These are phyloP conservation scores for Neurospora sp. DNA, from an alignment of 495 filamentous ascomycete genomes.

Conservation along the genomic window DNA sequence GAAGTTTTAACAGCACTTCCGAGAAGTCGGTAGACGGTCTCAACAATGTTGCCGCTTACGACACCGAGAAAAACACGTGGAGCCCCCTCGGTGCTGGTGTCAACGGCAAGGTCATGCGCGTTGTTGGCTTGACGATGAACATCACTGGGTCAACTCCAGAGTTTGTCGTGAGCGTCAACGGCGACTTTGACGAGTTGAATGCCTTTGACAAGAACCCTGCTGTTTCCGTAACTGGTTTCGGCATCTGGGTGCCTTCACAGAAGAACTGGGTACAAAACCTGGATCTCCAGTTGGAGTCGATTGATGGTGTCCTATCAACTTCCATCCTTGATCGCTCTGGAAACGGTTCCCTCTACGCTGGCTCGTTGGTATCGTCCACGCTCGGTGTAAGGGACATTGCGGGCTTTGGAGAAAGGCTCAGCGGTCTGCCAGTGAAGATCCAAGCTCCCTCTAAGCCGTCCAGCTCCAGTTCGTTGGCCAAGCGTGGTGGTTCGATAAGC, in stretches of 20 bases:
- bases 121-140: constrained; percentile 75
- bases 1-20: constrained; percentile 69
- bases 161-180: constrained; percentile 67
- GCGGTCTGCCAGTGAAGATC: constrained; percentile 53
- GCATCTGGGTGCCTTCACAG: constrained; percentile 85
- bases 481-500: constrained; percentile 41
- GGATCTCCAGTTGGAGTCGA: constrained; percentile 49
- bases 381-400: constrained; percentile 61
- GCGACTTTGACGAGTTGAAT: constrained; percentile 64
- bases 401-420: constrained; percentile 45
- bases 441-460: constrained; percentile 26
- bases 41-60: constrained; percentile 66
- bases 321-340: constrained; percentile 49
- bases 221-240: constrained; percentile 63
- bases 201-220: constrained; percentile 52
- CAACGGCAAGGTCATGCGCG: constrained; percentile 61
- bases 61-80: constrained; percentile 61
- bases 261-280: constrained; percentile 86
- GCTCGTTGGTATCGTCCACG: constrained; percentile 62
- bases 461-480: constrained; percentile 32
- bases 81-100: constrained; percentile 74
- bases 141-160: constrained; percentile 60
- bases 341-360: constrained; percentile 60
- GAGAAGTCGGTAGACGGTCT: constrained; percentile 51
- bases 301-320: constrained; percentile 63